A percentile compares a stretch with the other conserved stretches of the same genome.
Conservation (phyloP, 768 basidiomycete species). For the Wakefieldia striispora region DNA sequence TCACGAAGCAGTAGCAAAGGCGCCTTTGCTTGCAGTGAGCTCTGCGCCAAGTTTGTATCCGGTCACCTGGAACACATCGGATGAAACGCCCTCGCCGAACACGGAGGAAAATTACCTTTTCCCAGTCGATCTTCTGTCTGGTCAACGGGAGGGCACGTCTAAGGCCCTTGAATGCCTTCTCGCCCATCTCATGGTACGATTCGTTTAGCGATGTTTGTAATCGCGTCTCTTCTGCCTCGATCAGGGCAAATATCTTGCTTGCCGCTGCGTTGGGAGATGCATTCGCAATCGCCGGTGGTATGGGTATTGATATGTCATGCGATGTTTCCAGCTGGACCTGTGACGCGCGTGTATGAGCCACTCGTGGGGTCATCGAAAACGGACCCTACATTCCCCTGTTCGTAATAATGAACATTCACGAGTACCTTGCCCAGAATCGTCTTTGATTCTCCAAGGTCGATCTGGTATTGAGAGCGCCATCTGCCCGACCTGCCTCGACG, state of each 20-base stretch:
- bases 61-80: constrained; percentile 36
- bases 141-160: constrained; percentile 90
- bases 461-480: constrained; percentile 86
- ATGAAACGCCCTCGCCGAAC: neutral
- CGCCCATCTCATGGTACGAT: constrained; percentile 85
- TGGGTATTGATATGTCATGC: constrained; percentile 61
- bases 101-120: constrained; percentile 54
- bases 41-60: constrained; percentile 78
- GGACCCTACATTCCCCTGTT: constrained; percentile 83
- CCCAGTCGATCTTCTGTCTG: constrained; percentile 94
- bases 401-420: constrained; percentile 94
- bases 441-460: constrained; percentile 59
- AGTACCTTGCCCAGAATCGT: constrained; percentile 70
- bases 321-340: constrained; percentile 89
- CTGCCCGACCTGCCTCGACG: constrained; percentile 72
- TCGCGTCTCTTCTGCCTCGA: constrained; percentile 74
- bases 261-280: constrained; percentile 52
- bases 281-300: constrained; percentile 57
- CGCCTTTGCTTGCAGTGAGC: constrained; percentile 62
- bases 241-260: constrained; percentile 74
- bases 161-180: constrained; percentile 90
- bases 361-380: neutral
- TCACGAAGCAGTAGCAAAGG: constrained; percentile 38
- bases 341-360: neutral
- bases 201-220: constrained; percentile 81